These are phyloP conservation scores for Verticillium nonalfalfae DNA, from an alignment of 2,329 filamentous ascomycete species.

Conservation along the genomic window DNA sequence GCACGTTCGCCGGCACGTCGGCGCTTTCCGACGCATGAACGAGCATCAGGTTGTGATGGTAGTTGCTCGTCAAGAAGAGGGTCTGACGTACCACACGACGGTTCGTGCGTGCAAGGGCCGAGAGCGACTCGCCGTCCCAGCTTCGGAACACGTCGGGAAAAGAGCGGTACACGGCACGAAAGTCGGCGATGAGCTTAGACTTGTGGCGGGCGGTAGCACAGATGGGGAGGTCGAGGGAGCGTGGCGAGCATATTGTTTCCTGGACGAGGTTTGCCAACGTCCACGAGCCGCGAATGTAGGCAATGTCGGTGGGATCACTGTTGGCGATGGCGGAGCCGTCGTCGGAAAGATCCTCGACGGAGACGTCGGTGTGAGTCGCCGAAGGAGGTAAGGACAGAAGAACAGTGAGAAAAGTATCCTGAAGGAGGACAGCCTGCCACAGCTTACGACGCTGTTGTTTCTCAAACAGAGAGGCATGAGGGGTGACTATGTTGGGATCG, in stretches of 20 bases:
- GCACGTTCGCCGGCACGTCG: slow-evolving; percentile 58
- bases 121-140: slow-evolving; percentile 56
- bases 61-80: slow-evolving; percentile 74
- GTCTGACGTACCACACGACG: slow-evolving; percentile 67
- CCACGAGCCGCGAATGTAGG: slow-evolving; percentile 73
- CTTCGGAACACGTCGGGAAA: slow-evolving; percentile 67
- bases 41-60: slow-evolving; percentile 77
- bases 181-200: slow-evolving; percentile 62
- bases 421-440: slow-evolving; percentile 75
- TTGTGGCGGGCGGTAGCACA: slow-evolving; percentile 64
- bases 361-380: slow-evolving; percentile 73
- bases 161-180: slow-evolving; percentile 64
- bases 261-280: slow-evolving; percentile 73
- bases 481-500: slow-evolving; percentile 67
- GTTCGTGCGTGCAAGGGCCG: slow-evolving; percentile 49
- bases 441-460: slow-evolving; percentile 75
- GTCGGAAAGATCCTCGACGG: slow-evolving; percentile 65
- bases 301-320: slow-evolving; percentile 58
- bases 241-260: slow-evolving; percentile 67
- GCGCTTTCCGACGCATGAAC: slow-evolving; percentile 65
- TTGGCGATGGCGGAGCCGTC: slow-evolving; percentile 51
- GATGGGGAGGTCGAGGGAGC: slow-evolving; percentile 67
- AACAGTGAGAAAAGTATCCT: slow-evolving; percentile 77
- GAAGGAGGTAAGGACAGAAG: slow-evolving; percentile 71
- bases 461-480: slow-evolving; percentile 60